Evolutionary conservation across 148 eudicot genomes (phyloP).

Genomic region (Camellia lanceoleosa): DNA sequence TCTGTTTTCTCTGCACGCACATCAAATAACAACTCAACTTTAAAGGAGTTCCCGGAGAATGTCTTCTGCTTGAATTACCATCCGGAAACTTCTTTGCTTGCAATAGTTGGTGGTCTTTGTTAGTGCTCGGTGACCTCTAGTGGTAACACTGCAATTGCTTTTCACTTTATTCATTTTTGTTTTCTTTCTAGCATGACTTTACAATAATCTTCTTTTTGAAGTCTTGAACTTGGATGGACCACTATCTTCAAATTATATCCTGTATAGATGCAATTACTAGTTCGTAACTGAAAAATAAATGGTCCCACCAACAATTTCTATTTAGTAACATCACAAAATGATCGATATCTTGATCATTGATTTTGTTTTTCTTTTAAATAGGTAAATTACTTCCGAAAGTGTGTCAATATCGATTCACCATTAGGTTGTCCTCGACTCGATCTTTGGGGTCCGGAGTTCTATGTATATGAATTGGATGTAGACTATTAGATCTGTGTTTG

Average conservation of each 20-base stretch:
- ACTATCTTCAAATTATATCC: not conserved
- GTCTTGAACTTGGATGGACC: not conserved
- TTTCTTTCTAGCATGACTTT: not conserved
- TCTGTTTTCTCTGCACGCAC: slow-evolving; percentile 53
- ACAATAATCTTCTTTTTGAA: not conserved
- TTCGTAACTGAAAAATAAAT: not conserved
- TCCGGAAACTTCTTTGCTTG: slow-evolving; percentile 53
- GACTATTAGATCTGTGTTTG: not conserved
- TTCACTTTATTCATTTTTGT: slow-evolving; percentile 12
- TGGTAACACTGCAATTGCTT: slow-evolving; percentile 36
- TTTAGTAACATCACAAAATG: not conserved
- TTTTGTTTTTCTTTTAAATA: not conserved
- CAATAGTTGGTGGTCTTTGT: slow-evolving; percentile 54
- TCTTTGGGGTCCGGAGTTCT: not conserved
- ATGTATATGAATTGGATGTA: not conserved
- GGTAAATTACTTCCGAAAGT: not conserved
- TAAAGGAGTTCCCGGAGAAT: slow-evolving; percentile 46
- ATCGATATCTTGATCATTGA: not conserved
- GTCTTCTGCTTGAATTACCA: slow-evolving; percentile 62
- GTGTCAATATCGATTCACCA: not conserved
- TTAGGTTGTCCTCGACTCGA: not conserved
- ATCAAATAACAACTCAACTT: slow-evolving; percentile 34
- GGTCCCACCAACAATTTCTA: not conserved
- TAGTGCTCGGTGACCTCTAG: slow-evolving; percentile 29
- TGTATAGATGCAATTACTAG: not conserved